A percentile compares a stretch with the other conserved stretches of the same genome.
phyloP scores from a whole-genome alignment of 2,329 filamentous ascomycete species.

The Ceratocystis variospora region DNA sequence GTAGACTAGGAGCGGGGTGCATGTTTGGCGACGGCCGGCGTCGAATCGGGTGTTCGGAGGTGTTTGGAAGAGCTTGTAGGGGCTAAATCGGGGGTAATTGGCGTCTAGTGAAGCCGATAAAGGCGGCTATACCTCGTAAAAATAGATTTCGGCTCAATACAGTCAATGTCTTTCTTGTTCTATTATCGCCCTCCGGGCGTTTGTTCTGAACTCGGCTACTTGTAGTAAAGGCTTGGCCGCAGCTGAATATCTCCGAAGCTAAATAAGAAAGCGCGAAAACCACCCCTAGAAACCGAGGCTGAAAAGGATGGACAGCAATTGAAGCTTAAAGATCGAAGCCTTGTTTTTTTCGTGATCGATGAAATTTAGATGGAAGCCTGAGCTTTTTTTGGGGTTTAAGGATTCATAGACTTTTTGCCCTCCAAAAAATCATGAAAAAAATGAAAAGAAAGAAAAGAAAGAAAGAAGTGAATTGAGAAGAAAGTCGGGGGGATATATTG shows the following conservation, averaged over 20 bases:
- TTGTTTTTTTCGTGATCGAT: not conserved
- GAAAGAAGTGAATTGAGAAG: slow-evolving; percentile 12
- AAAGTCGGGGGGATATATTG: slow-evolving; percentile 14
- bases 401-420: not conserved
- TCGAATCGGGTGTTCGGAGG: not conserved
- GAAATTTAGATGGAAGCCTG: not conserved
- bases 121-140: too few species aligned
- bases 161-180: too few species aligned
- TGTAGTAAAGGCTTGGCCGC: not conserved
- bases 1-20: slow-evolving; percentile 30
- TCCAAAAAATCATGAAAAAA: slow-evolving; percentile 12
- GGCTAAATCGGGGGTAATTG: not conserved
- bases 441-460: slow-evolving; percentile 7
- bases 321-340: not conserved
- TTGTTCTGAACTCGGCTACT: not conserved
- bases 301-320: not conserved
- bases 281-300: not conserved
- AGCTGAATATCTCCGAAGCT: not conserved
- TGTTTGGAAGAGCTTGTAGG: not conserved
- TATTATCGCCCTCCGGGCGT: too few species aligned
- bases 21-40: slow-evolving; percentile 22
- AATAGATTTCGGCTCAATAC: too few species aligned
- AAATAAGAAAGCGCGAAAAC: not conserved
- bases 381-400: not conserved
- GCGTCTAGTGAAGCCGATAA: too few species aligned